Conservation (phyloP, 2,329 filamentous ascomycete species). For the Samsoniella hepiali region DNA sequence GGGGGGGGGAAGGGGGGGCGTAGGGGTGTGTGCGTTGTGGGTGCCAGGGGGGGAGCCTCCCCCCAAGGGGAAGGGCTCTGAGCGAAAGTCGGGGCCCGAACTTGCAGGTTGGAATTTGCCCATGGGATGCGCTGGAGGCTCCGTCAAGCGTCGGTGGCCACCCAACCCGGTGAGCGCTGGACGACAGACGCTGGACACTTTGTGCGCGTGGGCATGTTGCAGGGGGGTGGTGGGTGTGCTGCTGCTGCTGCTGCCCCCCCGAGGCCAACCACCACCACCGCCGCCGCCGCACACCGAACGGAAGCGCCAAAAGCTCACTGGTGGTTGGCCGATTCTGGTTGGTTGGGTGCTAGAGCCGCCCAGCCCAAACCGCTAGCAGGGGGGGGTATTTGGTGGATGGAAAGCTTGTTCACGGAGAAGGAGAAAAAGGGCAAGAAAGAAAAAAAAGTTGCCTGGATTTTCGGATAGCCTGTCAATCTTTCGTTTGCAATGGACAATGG, state of each 20-base stretch:
- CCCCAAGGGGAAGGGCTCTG: no score
- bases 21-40: not conserved
- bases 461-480: not conserved
- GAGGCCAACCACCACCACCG: no score
- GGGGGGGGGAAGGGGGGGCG: not conserved
- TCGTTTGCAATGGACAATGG: not conserved
- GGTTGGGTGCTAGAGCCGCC: not conserved
- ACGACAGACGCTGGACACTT: no score
- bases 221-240: no score
- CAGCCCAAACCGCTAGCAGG: conserved; percentile 8
- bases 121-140: not conserved
- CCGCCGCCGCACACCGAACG: no score
- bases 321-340: not conserved
- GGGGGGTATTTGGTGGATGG: not conserved
- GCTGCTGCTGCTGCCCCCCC: not conserved
- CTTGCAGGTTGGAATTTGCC: no score
- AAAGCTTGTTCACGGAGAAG: no score
- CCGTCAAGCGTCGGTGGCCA: not conserved
- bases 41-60: not conserved
- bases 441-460: not conserved
- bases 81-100: no score
- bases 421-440: not conserved
- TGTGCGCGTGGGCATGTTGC: no score
- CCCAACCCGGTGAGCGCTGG: no score
- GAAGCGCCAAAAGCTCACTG: not conserved